A percentile compares a stretch with the other conserved stretches of the same genome.
Evolutionary conservation across 345 rosid species (phyloP).

Genomic region (Camelina neglecta): DNA sequence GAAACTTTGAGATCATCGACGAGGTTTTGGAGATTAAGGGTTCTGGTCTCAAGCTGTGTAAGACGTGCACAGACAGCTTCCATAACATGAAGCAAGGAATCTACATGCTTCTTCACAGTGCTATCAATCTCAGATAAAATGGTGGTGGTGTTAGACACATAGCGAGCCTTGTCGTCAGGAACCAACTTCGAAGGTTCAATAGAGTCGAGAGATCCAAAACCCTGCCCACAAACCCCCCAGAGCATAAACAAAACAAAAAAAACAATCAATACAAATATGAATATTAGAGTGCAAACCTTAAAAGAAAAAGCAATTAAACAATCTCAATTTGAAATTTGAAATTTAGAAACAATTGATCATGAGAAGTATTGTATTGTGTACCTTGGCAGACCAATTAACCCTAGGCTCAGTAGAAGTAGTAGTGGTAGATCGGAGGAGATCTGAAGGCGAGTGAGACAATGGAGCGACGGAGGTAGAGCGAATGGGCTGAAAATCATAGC

Average conservation of each 20-base stretch:
- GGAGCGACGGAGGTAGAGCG: slow-evolving; percentile 40
- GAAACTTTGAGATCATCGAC: slow-evolving; percentile 72
- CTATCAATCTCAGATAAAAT: slow-evolving; percentile 67
- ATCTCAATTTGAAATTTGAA: no score
- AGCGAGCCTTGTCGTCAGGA: slow-evolving; percentile 53
- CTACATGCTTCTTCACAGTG: slow-evolving; percentile 69
- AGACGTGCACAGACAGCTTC: slow-evolving; percentile 72
- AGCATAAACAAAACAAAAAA: not conserved
- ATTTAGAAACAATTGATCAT: not conserved
- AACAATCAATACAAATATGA: not conserved
- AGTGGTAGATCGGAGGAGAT: not conserved
- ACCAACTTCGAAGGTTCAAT: slow-evolving; percentile 54
- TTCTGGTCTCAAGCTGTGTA: slow-evolving; percentile 73
- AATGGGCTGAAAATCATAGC: slow-evolving; percentile 85
- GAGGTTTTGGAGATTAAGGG: slow-evolving; percentile 60
- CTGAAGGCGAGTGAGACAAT: not conserved
- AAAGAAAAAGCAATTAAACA: not conserved
- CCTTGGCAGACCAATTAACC: slow-evolving; percentile 37
- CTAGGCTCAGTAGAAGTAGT: slow-evolving; percentile 17
- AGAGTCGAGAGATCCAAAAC: slow-evolving; percentile 60
- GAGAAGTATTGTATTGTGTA: no score
- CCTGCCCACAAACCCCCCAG: slow-evolving; percentile 49
- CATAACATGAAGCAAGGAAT: slow-evolving; percentile 60
- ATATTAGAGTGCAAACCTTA: no score
- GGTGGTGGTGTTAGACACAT: slow-evolving; percentile 31